These are phyloP conservation scores for Pseudocercospora ulei DNA, from an alignment of 2,329 filamentous ascomycete species.

Conservation along the genomic window DNA sequence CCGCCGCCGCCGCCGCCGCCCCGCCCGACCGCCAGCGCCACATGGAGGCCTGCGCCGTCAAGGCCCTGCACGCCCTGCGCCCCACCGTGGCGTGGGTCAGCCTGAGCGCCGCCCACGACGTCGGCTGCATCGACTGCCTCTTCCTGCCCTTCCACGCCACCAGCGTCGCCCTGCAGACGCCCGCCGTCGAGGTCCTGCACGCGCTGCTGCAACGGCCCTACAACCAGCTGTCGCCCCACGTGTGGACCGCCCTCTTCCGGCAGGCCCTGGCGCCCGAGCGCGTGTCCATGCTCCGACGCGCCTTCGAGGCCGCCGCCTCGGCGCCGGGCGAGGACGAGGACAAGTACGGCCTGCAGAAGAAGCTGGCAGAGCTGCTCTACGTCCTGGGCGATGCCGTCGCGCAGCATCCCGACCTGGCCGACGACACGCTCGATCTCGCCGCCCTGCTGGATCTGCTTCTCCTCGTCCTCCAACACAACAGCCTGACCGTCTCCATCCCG, in stretches of 20 bases:
- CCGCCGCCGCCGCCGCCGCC: no score
- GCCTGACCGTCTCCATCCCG: slow-evolving; percentile 86
- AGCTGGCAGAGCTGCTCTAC: slow-evolving; percentile 85
- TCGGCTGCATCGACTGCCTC: slow-evolving; percentile 59
- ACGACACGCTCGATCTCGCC: slow-evolving; percentile 56
- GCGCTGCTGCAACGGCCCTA: slow-evolving; percentile 36
- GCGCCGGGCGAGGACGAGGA: slow-evolving; percentile 68
- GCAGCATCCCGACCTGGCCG: slow-evolving; percentile 54
- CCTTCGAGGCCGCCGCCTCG: slow-evolving; percentile 26
- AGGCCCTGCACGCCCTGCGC: slow-evolving; percentile 65
- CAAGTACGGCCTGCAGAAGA: slow-evolving; percentile 86
- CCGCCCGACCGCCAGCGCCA: no score
- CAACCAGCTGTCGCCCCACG: slow-evolving; percentile 60
- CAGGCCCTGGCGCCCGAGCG: slow-evolving; percentile 28
- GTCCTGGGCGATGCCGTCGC: slow-evolving; percentile 77
- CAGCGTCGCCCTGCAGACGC: slow-evolving; percentile 64
- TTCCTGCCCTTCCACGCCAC: slow-evolving; percentile 61
- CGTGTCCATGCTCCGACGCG: slow-evolving; percentile 28
- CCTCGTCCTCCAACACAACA: slow-evolving; percentile 69
- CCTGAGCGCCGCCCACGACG: slow-evolving; percentile 65
- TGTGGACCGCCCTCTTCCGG: slow-evolving; percentile 28
- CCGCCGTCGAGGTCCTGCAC: slow-evolving; percentile 37
- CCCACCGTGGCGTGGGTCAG: slow-evolving; percentile 81
- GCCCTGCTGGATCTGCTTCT: slow-evolving; percentile 72
- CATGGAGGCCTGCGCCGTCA: slow-evolving; percentile 52